phyloP scores from a whole-genome alignment of 345 rosid species.

The Noccaea caerulescens region DNA sequence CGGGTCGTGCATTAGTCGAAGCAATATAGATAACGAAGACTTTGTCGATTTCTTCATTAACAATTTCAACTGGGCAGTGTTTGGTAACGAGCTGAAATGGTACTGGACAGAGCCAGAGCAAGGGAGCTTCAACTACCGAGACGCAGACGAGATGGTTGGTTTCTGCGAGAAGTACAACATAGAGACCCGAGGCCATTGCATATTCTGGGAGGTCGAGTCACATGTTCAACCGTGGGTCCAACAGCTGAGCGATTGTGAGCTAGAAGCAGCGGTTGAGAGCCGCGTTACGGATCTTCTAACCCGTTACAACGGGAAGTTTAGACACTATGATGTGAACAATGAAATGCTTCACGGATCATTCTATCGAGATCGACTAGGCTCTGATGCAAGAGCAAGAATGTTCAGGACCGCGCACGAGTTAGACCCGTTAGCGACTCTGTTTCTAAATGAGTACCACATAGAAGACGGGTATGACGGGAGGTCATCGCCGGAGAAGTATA shows the following conservation, averaged over 20 bases:
- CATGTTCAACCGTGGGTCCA: conserved; percentile 82
- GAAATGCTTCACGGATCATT: conserved; percentile 98
- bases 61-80: conserved; percentile 93
- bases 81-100: conserved; percentile 96
- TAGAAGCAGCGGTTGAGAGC: conserved; percentile 66
- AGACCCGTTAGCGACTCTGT: conserved; percentile 71
- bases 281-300: conserved; percentile 73
- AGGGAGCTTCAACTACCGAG: conserved; percentile 76
- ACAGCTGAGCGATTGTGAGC: conserved; percentile 56
- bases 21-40: conserved; percentile 88
- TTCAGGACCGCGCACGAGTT: conserved; percentile 72
- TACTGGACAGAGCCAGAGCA: conserved; percentile 89
- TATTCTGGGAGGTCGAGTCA: conserved; percentile 95
- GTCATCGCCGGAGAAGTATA: conserved; percentile 78
- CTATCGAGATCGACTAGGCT: conserved; percentile 66
- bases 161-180: conserved; percentile 66
- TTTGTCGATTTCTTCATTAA: conserved; percentile 74
- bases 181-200: conserved; percentile 81
- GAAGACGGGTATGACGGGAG: conserved; percentile 84
- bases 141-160: conserved; percentile 88
- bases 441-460: conserved; percentile 88
- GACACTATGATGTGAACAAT: conserved; percentile 93
- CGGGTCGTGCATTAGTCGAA: conserved; percentile 83
- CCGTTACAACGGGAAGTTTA: conserved; percentile 81
- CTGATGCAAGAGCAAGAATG: conserved; percentile 66